Conservation (phyloP, 2,329 filamentous ascomycete genomes). For the Fusarium hainanense region DNA sequence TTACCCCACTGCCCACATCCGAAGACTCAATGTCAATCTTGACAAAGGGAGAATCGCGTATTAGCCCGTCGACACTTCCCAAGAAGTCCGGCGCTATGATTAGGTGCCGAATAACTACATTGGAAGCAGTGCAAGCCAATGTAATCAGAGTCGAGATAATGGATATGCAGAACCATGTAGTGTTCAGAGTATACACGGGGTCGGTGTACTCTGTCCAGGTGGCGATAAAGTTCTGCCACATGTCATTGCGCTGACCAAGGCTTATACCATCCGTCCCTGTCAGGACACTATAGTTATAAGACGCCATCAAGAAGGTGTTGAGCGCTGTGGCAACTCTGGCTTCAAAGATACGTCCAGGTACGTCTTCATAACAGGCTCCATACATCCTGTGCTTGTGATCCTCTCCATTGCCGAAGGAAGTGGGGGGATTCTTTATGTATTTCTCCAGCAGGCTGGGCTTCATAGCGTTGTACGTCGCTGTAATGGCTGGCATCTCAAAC, state of each 20-base stretch:
- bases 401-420: no score
- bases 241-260: not conserved
- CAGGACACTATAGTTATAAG: not conserved
- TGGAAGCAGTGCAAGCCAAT: not conserved
- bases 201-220: not conserved
- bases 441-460: not conserved
- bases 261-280: not conserved
- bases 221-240: not conserved
- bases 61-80: no score
- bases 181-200: not conserved
- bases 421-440: not conserved
- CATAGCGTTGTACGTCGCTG: not conserved
- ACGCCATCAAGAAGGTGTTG: not conserved
- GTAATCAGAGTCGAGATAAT: not conserved
- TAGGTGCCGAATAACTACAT: not conserved
- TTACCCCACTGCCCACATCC: no score
- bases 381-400: no score
- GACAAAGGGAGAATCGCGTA: no score
- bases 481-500: not conserved
- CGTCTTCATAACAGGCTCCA: not conserved
- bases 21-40: no score
- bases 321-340: not conserved
- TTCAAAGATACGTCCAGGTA: not conserved
- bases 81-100: not conserved
- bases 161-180: not conserved